Evolutionary conservation across 192 early-diverging fungal genomes (phyloP).

Genomic region (Chytriomyces hyalinus): DNA sequence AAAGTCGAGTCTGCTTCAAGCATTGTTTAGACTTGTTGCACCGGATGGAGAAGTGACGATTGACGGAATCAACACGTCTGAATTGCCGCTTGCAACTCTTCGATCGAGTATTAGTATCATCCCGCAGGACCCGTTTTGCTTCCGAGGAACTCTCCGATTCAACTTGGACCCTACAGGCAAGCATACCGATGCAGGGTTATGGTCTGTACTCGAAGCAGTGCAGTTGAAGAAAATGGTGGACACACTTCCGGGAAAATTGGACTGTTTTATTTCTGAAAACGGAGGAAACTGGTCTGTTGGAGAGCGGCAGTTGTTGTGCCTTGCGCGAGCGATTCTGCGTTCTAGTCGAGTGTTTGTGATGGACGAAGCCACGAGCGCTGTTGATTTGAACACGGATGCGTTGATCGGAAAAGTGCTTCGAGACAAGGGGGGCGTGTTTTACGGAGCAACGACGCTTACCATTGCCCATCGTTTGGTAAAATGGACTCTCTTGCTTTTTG

Average conservation of each 20-base stretch:
- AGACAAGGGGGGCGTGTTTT: slow-evolving; percentile 36
- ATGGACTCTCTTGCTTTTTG: slow-evolving; percentile 25
- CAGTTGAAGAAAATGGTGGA: slow-evolving; percentile 47
- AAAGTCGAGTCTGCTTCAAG: slow-evolving; percentile 66
- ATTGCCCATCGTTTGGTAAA: slow-evolving; percentile 46
- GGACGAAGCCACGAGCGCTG: slow-evolving; percentile 46
- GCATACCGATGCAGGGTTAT: slow-evolving; percentile 69
- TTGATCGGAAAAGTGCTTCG: slow-evolving; percentile 43
- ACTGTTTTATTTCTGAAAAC: slow-evolving; percentile 81
- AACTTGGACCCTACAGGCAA: slow-evolving; percentile 75
- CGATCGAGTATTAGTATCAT: slow-evolving; percentile 44
- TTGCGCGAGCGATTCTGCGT: slow-evolving; percentile 73
- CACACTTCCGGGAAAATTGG: slow-evolving; percentile 52
- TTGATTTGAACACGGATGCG: slow-evolving; percentile 46
- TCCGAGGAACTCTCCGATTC: slow-evolving; percentile 71
- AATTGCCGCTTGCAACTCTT: slow-evolving; percentile 16
- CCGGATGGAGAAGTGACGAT: slow-evolving; percentile 41
- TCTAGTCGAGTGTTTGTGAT: slow-evolving; percentile 51
- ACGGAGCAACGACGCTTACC: slow-evolving; percentile 41
- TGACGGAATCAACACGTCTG: slow-evolving; percentile 45
- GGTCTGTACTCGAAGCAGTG: slow-evolving; percentile 68
- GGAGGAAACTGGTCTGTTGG: slow-evolving; percentile 76
- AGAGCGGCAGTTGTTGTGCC: slow-evolving; percentile 81
- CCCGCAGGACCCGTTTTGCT: slow-evolving; percentile 48
- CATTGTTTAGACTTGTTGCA: slow-evolving; percentile 45